Base-by-base conservation (phyloP, 176 grass and related monocot species). In the Bolboschoenus planiculmis region DNA sequence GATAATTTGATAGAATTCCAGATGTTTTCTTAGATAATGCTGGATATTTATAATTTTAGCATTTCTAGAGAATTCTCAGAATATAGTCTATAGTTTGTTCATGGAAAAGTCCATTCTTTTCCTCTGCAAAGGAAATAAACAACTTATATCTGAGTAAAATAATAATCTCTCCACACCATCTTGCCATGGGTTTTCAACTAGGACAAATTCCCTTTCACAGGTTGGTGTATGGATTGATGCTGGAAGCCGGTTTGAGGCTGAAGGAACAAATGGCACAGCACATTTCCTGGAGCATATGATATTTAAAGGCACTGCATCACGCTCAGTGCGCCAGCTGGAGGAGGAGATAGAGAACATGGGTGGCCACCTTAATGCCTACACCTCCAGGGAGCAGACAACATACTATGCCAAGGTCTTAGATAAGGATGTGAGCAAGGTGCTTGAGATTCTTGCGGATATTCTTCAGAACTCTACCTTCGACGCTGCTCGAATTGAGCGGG, bases 261-360 rank as follows among this genome's bases (percentile, higher is more conserved):
- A 99, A 35, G 68, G 89, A 33, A 85, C 89, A 1, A 89, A 87
- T n/a, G 96, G 96, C 78, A 92, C 94, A n/a, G 96, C 96, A n/a
- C 96, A 99, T 78, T 99, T 99, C 85, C 55, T 99, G 7, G 96
- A 99, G 91, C 96, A 99, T 86, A 99, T 99, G 96, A 89, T 99
- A 47, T 99, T 99, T 86, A 99, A 95, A 82, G 96, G 96, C 33
- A 99, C 96, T 1, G 89, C 81, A 8, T 79, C 65, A 4, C 92
- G 92, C 43, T 87, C 87, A 20, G 89, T 90, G 0, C 85, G 75
- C 7, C 92, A 93, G 44, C 87, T 99, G 40, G 96, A 99, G 87
- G 85, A 90, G 89, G 96, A 99, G 89, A 95, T 99, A 83, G 96
- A 95, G 89, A 79, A 99, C 83, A 99, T 99, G 77, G 96, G 96